Percentiles rank a stretch among this genome's conserved stretches.
Conservation (phyloP, 2,329 filamentous ascomycete genomes). For the Xylariales sp. region DNA sequence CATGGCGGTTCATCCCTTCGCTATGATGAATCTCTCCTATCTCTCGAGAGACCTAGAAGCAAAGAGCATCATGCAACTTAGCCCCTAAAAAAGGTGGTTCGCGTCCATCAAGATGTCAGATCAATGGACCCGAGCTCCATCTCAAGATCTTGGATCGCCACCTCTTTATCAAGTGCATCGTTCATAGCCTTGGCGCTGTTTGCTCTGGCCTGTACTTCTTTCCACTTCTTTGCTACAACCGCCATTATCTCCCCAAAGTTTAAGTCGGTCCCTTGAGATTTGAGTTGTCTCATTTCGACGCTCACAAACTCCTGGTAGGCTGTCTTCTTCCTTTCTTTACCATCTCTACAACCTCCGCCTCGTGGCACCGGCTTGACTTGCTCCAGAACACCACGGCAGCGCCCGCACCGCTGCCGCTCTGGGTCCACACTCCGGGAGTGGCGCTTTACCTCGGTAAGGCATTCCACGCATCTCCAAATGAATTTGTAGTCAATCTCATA, state of each 20-base stretch:
- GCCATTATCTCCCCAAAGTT: slow-evolving; percentile 64
- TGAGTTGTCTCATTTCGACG: slow-evolving; percentile 16
- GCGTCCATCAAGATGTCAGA: too few species aligned
- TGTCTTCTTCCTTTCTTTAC: too few species aligned
- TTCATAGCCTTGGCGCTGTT: too few species aligned
- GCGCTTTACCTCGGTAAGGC: slow-evolving; percentile 69
- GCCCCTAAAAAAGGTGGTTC: too few species aligned
- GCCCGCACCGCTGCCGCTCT: slow-evolving; percentile 66
- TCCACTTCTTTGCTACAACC: slow-evolving; percentile 51
- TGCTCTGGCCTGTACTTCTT: slow-evolving; percentile 60
- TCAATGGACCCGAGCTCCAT: too few species aligned
- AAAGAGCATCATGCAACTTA: too few species aligned
- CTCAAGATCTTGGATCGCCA: too few species aligned
- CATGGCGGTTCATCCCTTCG: too few species aligned
- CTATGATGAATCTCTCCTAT: too few species aligned
- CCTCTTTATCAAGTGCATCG: too few species aligned
- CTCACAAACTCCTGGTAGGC: slow-evolving; percentile 50
- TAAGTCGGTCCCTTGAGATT: slow-evolving; percentile 18
- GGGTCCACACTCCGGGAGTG: slow-evolving; percentile 85
- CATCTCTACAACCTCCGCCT: slow-evolving; percentile 22
- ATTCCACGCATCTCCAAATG: slow-evolving; percentile 72
- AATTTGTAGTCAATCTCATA: slow-evolving; percentile 94
- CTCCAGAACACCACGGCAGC: slow-evolving; percentile 64
- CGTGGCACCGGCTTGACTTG: slow-evolving; percentile 79
- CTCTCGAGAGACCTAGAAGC: too few species aligned